A percentile compares a stretch with the other conserved stretches of the same genome.
Conservation (phyloP, 139 green algal species). For the Chloropicon primus region DNA sequence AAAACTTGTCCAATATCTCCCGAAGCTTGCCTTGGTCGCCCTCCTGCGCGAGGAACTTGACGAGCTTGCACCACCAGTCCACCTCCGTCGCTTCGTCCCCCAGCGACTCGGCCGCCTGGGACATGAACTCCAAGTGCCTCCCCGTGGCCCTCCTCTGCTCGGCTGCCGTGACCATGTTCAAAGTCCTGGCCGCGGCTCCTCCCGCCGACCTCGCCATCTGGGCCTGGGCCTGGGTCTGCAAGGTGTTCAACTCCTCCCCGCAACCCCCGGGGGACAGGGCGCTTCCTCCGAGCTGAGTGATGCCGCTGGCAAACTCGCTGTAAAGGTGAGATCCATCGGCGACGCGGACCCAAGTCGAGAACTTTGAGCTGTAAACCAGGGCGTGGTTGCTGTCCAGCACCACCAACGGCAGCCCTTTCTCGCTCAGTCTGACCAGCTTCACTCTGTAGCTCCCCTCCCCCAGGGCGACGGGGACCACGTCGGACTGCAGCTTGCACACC, state of each 20-base stretch:
- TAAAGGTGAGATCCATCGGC: conserved; percentile 23
- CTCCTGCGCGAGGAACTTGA: background rate
- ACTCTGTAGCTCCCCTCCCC: background rate
- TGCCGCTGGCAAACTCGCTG: background rate
- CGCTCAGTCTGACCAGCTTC: background rate
- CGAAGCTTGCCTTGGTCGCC: background rate
- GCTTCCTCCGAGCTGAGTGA: too few relatives aligned
- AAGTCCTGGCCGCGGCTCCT: background rate
- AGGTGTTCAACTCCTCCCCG: background rate
- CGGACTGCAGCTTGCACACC: conserved; percentile 7
- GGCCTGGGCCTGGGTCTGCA: background rate
- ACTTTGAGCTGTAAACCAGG: conserved; percentile 30
- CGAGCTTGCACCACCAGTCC: background rate
- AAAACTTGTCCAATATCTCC: background rate
- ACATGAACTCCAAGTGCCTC: background rate
- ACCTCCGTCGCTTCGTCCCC: background rate
- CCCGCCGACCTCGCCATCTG: background rate
- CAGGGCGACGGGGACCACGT: conserved; percentile 18
- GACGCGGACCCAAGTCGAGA: conserved; percentile 46
- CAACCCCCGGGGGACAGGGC: background rate
- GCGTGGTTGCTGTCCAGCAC: conserved; percentile 38
- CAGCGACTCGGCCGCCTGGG: background rate
- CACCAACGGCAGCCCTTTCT: conserved; percentile 21
- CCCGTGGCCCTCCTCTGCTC: background rate
- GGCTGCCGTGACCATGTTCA: background rate